Evolutionary conservation across 305 asterid genomes (phyloP).

Genomic region (Withania somnifera): DNA sequence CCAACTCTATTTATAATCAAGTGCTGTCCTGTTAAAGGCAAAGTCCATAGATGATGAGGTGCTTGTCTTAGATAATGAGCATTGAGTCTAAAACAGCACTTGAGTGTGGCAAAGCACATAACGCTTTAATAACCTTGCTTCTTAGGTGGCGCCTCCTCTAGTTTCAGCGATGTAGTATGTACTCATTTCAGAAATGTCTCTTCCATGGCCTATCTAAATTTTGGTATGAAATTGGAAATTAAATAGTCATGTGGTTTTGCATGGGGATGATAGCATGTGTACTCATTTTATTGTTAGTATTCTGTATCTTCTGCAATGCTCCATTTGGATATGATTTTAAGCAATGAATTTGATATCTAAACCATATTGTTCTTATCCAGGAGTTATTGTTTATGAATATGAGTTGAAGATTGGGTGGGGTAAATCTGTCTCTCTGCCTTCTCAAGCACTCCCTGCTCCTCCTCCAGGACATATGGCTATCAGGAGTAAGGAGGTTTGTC

Average conservation of each 20-base stretch:
- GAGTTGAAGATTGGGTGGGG: conserved; percentile 99
- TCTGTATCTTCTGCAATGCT: not conserved
- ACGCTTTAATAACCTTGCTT: not conserved
- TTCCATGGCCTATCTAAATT: not conserved
- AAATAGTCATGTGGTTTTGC: not conserved
- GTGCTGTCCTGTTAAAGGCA: not conserved
- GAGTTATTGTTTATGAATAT: conserved; percentile 88
- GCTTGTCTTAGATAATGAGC: not conserved
- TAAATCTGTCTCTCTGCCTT: conserved; percentile 89
- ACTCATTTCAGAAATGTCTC: not conserved
- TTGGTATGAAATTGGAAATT: not conserved
- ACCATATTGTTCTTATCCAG: conserved; percentile 31
- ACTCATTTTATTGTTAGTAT: not conserved
- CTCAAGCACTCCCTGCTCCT: conserved; percentile 97
- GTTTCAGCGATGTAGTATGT: not conserved
- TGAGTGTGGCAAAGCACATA: not conserved
- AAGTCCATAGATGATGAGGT: not conserved
- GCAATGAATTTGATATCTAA: not conserved
- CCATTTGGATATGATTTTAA: not conserved
- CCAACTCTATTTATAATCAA: not conserved
- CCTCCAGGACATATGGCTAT: conserved; percentile 99
- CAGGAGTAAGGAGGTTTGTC: conserved; percentile 84
- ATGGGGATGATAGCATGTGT: not conserved
- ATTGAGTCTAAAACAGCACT: not conserved
- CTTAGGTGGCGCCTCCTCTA: not conserved